Base-by-base conservation (phyloP, 345 rosid genomes). In the Pistacia atlantica region DNA sequence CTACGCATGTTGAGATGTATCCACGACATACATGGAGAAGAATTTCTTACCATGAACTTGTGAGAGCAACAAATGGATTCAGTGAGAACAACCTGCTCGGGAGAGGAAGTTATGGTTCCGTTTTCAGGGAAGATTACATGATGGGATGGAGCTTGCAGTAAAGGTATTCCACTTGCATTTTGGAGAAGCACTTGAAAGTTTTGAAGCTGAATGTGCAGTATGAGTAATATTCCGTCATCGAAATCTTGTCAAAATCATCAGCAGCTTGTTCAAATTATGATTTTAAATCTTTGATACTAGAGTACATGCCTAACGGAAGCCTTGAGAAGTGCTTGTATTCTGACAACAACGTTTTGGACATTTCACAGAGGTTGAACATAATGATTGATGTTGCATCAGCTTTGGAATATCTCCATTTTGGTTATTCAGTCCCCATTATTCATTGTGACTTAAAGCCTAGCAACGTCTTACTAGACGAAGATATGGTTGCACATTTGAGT, bases 381-480 rank as follows among this genome's bases (percentile, higher is more conserved):
- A 78, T 25, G 74, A 79, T 79, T 1, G 82, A 79, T 33, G 66
- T 79, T 13, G 82, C 78, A 25, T 55, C 51, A n/a, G 80, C 64
- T 11, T 11, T 77, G 35, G 80, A 77, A 28, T 77, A 77, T 56
- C 80, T 78, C n/a, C 77, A 31, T 31, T 65, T 35, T 11, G 68
- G 69, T 20, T 7, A 46, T n/a, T 14, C 55, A 49, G 49, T 54
- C 9, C 62, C 81, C 2, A 9, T 78, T 0, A 45, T 65, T 17
- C 73, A 73, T 1, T 73, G 81, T 5, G 81, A 78, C 49, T 48
- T 78, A 25, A 73, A 78, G 22, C 77, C 77, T 0, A 51, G 46
- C 60, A 69, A 69, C 31, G 58, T 52, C 0, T 25, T 69, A 60
- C 20, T 51, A 31, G 60, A 69, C 1, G 59, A 69, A 69, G 7